Evolutionary conservation across 2,329 filamentous ascomycete species (phyloP).

Genomic region (Botrytis pseudocinerea): DNA sequence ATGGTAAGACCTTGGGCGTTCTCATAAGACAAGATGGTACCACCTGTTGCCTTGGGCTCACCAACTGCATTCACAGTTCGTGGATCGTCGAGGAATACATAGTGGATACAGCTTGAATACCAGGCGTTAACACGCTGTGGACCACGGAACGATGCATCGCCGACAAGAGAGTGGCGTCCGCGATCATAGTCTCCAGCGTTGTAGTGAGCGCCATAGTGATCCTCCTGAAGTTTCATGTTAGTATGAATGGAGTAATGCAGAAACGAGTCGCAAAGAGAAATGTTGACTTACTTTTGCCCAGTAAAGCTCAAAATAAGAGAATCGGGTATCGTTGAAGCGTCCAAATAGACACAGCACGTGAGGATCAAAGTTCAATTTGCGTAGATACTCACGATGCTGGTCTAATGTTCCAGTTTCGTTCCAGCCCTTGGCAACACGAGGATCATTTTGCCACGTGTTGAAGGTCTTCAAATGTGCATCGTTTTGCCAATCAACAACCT

Average conservation of each 20-base stretch:
- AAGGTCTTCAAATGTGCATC: constrained; percentile 67
- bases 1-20: constrained; percentile 39
- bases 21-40: constrained; percentile 57
- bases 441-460: constrained; percentile 81
- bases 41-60: constrained; percentile 72
- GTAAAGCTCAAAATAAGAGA: constrained; percentile 80
- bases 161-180: constrained; percentile 60
- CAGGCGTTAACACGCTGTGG: constrained; percentile 61
- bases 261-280: neutral
- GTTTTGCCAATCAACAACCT: constrained; percentile 68
- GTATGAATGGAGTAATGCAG: neutral
- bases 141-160: constrained; percentile 58
- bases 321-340: constrained; percentile 67
- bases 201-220: constrained; percentile 60
- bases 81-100: constrained; percentile 61
- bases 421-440: constrained; percentile 77
- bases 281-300: constrained; percentile 61
- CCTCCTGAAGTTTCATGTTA: constrained; percentile 47
- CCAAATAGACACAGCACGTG: constrained; percentile 71
- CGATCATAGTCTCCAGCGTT: constrained; percentile 57
- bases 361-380: constrained; percentile 66
- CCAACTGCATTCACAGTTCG: constrained; percentile 60
- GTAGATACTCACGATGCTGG: constrained; percentile 68
- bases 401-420: constrained; percentile 76
- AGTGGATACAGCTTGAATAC: constrained; percentile 64